Base-by-base conservation (phyloP, 1,139 yeast genomes). In the Geotrichum reessii region DNA sequence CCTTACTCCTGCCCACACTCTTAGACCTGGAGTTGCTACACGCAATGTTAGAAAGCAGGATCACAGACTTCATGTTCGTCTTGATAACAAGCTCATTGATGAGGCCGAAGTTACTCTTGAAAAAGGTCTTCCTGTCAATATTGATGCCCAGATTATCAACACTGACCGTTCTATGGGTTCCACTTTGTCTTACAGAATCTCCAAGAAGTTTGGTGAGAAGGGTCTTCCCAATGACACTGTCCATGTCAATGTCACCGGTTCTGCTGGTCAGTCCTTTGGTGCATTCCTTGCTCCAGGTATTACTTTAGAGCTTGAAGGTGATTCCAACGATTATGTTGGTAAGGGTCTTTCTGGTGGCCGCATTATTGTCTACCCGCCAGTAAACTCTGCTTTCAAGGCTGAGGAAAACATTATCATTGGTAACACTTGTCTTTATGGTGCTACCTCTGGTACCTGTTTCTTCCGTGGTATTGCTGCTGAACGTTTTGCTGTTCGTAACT, bases 261-360 rank as follows among this genome's bases (percentile, higher is more conserved):
- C 95, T 60, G 99, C 99, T 42, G 99, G 99, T 71, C 99, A 93
- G 78, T 91, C 98, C 4, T 92, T 93, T 72, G 99, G 99, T 78
- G 98, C 98, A 1, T 93, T 89, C 80, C 81, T 93, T 69, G 96
- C 98, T 56, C 86, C 96, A 11, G 99, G 99, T 78, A 86, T 93
- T 63, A 93, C 98, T 19, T 83, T 93, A 69, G 96, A 90, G 73
- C 81, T 93, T 64, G 96, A 90, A 76, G 99, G 99, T 79, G 99
- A 93, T 74, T 90, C 97, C 66, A 93, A 93, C 72, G 99, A 93
- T 77, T 93, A 93, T 73, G 96, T 93, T 67, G 99, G 98, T 66
- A 93, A 93, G 77, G 98, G 98, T 66, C 80, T 93, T 63, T 88
- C 96, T 63, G 99, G 99, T 68, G 99, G 99, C 74, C 83, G 96